A percentile compares a stretch with the other conserved stretches of the same genome.
These are phyloP conservation scores for Gossypium turneri DNA, from an alignment of 345 rosid genomes.

Conservation along the genomic window DNA sequence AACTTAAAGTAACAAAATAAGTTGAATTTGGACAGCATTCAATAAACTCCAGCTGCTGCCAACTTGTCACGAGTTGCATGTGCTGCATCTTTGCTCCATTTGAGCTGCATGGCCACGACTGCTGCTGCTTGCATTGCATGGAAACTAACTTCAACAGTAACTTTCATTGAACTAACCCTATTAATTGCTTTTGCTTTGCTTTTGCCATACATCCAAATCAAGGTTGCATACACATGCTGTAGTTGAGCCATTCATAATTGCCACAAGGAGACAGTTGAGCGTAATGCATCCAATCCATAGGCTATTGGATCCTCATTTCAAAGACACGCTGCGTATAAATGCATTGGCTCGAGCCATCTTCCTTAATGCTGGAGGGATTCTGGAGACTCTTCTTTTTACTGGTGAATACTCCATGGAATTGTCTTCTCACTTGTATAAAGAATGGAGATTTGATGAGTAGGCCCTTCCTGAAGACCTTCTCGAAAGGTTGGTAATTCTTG, in stretches of 20 bases:
- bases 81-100: too few relatives aligned
- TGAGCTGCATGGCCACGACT: too few relatives aligned
- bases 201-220: not conserved
- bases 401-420: constrained; percentile 47
- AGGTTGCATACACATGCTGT: constrained; percentile 74
- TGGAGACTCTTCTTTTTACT: constrained; percentile 48
- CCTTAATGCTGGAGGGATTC: constrained; percentile 52
- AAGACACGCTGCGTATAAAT: constrained; percentile 56
- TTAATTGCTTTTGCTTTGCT: too few relatives aligned
- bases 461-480: constrained; percentile 56
- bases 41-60: too few relatives aligned
- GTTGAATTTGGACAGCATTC: too few relatives aligned
- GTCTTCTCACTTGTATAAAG: constrained; percentile 51
- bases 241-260: constrained; percentile 64
- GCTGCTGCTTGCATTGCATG: too few relatives aligned
- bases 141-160: too few relatives aligned
- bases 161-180: too few relatives aligned
- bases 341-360: constrained; percentile 47
- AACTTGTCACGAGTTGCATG: too few relatives aligned
- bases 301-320: constrained; percentile 61
- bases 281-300: constrained; percentile 55
- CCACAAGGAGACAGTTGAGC: constrained; percentile 56
- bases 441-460: constrained; percentile 67
- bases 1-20: too few relatives aligned
- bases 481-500: constrained; percentile 36